Evolutionary conservation across 441 rosid genomes (phyloP).

Genomic region (Bruguiera hainesii): DNA sequence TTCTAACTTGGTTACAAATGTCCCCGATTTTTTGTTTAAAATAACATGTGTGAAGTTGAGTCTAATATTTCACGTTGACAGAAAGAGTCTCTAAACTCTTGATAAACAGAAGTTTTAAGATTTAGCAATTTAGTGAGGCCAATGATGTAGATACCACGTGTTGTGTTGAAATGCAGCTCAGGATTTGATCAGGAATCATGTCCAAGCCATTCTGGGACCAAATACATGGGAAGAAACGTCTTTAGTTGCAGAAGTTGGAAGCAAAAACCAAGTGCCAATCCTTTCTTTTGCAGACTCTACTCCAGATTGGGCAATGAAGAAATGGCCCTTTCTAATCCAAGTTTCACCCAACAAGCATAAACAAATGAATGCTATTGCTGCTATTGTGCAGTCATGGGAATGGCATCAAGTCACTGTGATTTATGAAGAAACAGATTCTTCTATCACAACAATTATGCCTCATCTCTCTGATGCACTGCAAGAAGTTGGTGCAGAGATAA

Average conservation of each 20-base stretch:
- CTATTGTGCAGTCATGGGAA: conserved; percentile 24
- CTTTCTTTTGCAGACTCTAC: conserved; percentile 21
- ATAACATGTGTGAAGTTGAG: no score
- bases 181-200: conserved; percentile 17
- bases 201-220: conserved; percentile 29
- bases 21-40: no score
- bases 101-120: no score
- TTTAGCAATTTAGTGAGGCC: no score
- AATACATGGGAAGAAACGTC: conserved; percentile 29
- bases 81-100: no score
- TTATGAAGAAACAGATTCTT: conserved; percentile 21
- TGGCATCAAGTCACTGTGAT: conserved; percentile 25
- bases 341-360: conserved; percentile 21
- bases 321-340: conserved; percentile 26
- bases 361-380: conserved; percentile 34
- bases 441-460: conserved; percentile 7
- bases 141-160: not conserved
- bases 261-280: conserved; percentile 20
- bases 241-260: conserved; percentile 16
- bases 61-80: no score
- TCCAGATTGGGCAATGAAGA: conserved; percentile 27
- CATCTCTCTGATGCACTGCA: conserved; percentile 20
- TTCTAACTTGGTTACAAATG: no score
- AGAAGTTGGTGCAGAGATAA: conserved; percentile 16
- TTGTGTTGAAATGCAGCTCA: conserved; percentile 11